A percentile compares a stretch with the other conserved stretches of the same genome.
Conservation (phyloP, 345 rosid genomes). For the Bruguiera sexangula region DNA sequence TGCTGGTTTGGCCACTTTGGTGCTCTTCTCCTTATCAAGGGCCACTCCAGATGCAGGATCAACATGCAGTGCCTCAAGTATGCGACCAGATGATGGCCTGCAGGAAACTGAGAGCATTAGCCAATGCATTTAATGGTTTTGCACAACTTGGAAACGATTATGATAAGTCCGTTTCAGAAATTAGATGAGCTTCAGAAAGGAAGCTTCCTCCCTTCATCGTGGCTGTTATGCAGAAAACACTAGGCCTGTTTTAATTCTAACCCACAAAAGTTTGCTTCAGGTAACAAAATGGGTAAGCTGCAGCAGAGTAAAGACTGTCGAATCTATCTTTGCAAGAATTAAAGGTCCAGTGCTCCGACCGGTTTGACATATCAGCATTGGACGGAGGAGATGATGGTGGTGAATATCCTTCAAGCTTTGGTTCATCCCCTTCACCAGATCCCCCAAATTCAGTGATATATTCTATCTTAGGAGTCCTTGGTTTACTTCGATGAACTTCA, state of each 20-base stretch:
- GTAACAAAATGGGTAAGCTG: conserved; percentile 70
- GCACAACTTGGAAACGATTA: conserved; percentile 21
- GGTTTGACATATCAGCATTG: conserved; percentile 60
- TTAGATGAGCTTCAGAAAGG: conserved; percentile 45
- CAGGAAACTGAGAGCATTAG: conserved; percentile 52
- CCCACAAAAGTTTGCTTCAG: conserved; percentile 50
- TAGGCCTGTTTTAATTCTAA: conserved; percentile 45
- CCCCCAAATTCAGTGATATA: conserved; percentile 94
- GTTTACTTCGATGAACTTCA: conserved; percentile 54
- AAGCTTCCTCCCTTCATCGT: conserved; percentile 56
- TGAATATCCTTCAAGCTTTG: conserved; percentile 74
- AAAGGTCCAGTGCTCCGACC: conserved; percentile 99
- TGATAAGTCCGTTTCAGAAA: conserved; percentile 30
- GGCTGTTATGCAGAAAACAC: conserved; percentile 49
- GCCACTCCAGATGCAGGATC: conserved; percentile 96
- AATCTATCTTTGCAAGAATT: conserved; percentile 96
- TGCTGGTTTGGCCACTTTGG: conserved; percentile 46
- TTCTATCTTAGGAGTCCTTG: conserved; percentile 75
- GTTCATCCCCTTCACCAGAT: conserved; percentile 56
- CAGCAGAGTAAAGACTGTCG: conserved; percentile 69
- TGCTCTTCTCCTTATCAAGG: conserved; percentile 66
- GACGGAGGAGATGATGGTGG: conserved; percentile 88
- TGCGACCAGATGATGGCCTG: conserved; percentile 82
- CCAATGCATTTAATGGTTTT: conserved; percentile 21
- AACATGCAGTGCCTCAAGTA: conserved; percentile 94